Base-by-base conservation (phyloP, 2,329 filamentous ascomycete genomes). In the Trichophyton mentagrophytes region DNA sequence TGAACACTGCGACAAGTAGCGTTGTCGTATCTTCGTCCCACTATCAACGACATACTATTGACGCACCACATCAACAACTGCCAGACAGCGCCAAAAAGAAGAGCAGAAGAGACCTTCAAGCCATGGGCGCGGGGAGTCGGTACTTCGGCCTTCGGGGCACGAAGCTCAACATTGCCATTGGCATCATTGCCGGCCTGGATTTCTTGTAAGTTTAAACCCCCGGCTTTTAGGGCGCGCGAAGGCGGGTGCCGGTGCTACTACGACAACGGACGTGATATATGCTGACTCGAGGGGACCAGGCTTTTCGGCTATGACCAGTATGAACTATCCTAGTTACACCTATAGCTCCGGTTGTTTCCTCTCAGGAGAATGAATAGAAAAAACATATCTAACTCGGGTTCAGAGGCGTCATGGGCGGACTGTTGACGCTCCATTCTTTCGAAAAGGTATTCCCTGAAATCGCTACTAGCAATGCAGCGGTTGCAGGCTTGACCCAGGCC, bases 131-230 rank as follows among this genome's bases (percentile, higher is more conserved):
- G 9, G 42, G 42, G 42, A 25, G 40, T 59, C 75, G 72, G 62
- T 88, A 80, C 68, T 83, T 87, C 66, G 86, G 87, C 71, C 79
- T 89, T 63, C 79, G 79, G 60, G 87, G 87, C 75, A 76, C 80
- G 38, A 73, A 74, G 71, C 82, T 89, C 65, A 88, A 86, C 76
- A 79, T 82, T 71, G 85, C 85, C 60, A 83, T 90, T 66, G 83
- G 84, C 64, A 74, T 84, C n/a, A 81, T 89, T 67, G 87, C 87
- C 61, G 87, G 86, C 67, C 82, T 85, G 57, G 86, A 89, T 72
- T 89, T 89, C 69, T 76, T 88, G 64, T 83, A 55, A 22, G 62
- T 55, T 20, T 7, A 17, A 3, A 2, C 6, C 40, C 13, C n/a
- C 13, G 33, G 33, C 33, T 38, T 11, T 38, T 38, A 9, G 33